Evolutionary conservation across 192 early-diverging fungal genomes (phyloP).

Genomic region (Entomortierella chlamydospora): DNA sequence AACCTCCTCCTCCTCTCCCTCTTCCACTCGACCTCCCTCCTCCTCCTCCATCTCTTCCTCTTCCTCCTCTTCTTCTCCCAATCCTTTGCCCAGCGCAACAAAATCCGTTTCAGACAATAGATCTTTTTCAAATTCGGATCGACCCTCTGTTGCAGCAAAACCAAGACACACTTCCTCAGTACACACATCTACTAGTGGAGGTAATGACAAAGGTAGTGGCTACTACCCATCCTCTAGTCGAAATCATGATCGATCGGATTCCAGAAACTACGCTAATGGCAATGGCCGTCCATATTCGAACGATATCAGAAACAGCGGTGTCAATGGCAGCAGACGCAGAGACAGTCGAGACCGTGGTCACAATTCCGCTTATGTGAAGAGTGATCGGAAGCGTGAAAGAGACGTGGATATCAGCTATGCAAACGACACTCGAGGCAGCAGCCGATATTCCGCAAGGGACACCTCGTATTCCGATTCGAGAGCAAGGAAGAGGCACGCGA

Average conservation of each 20-base stretch:
- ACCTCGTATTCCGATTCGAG: conserved; percentile 10
- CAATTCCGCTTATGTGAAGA: neutral
- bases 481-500: conserved; percentile 30
- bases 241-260: conserved; percentile 28
- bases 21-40: conserved; percentile 2
- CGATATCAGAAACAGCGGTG: conserved; percentile 8
- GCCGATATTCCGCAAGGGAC: conserved; percentile 6
- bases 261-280: conserved; percentile 17
- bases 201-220: neutral
- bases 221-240: conserved; percentile 2
- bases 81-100: neutral
- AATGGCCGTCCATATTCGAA: conserved; percentile 34
- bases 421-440: neutral
- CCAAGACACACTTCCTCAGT: conserved; percentile 14
- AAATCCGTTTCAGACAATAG: neutral
- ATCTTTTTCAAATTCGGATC: conserved; percentile 11
- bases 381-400: conserved; percentile 33
- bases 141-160: conserved; percentile 8
- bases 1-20: conserved; percentile 6
- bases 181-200: neutral
- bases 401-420: conserved; percentile 3
- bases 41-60: conserved; percentile 12
- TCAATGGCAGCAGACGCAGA: neutral
- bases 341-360: conserved; percentile 3
- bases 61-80: conserved; percentile 13